These are phyloP conservation scores for Ophiostoma sp. DNA, from an alignment of 2,329 filamentous ascomycete species.

Conservation along the genomic window DNA sequence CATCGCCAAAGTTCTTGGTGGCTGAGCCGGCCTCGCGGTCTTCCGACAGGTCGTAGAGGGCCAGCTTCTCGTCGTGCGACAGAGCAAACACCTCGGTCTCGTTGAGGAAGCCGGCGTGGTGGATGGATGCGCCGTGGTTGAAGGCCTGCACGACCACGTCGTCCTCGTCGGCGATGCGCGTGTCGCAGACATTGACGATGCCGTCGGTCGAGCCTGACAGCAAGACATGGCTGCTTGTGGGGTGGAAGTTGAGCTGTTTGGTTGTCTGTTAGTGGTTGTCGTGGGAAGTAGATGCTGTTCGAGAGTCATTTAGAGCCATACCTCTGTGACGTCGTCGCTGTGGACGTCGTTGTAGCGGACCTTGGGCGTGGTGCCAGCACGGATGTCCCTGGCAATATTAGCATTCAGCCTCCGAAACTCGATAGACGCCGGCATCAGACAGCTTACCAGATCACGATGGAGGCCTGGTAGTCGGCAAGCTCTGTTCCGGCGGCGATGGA, in stretches of 20 bases:
- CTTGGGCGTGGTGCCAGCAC: conserved; percentile 43
- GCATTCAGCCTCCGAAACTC: background rate
- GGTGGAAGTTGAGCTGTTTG: conserved; percentile 54
- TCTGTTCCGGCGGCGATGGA: conserved; percentile 69
- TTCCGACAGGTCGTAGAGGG: conserved; percentile 65
- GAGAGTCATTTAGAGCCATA: conserved; percentile 26
- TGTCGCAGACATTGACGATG: conserved; percentile 72
- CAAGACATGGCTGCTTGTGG: conserved; percentile 54
- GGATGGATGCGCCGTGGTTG: conserved; percentile 70
- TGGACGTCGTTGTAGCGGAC: conserved; percentile 60
- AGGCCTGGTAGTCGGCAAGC: conserved; percentile 57
- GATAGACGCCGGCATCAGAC: conserved; percentile 22
- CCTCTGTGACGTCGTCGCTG: conserved; percentile 62
- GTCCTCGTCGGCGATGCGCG: conserved; percentile 64
- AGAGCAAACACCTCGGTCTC: conserved; percentile 62
- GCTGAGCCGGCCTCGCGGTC: conserved; percentile 55
- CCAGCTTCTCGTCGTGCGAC: conserved; percentile 72
- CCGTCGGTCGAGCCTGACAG: conserved; percentile 76
- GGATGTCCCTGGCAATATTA: conserved; percentile 46
- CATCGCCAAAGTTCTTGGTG: conserved; percentile 59
- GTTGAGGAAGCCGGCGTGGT: conserved; percentile 67
- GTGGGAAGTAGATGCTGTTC: background rate
- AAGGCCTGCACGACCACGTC: conserved; percentile 72
- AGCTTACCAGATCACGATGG: conserved; percentile 55
- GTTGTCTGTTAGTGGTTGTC: conserved; percentile 32